Base-by-base conservation (phyloP, 345 rosid genomes). In the Toxicodendron radicans region DNA sequence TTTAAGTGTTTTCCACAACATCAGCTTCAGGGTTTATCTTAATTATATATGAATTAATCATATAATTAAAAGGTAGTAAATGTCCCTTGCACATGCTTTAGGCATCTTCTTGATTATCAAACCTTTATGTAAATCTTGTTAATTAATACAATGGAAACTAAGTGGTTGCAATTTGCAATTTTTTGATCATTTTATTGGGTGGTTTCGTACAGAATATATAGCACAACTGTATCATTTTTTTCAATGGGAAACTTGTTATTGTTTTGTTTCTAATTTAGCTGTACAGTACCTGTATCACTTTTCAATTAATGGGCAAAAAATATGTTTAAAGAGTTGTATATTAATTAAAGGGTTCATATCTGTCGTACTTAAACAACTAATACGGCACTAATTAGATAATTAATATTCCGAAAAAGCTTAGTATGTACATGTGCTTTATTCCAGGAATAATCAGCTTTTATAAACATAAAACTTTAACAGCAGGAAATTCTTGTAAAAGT, bases 101-200 rank as follows among this genome's bases (percentile, higher is more conserved):
- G 66, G 58, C 27, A 59, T 72, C 45, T 62, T 16, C 24, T 64
- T 66, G 27, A 46, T 68, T 23, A 72, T 66, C 45, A 74, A 74
- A 41, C 64, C 64, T 68, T 69, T 62, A 10, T 54, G 23, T n/a
- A 23, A 24, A 48, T 51, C 16, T 35, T 54, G 7, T 27, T 21
- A 43, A 52, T 49, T 11, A 11, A 35, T 18, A 18, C 45, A 52
- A 53, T 66, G 62, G 8, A 68, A 51, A 27, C 20, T 30, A 57
- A 67, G 70, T 35, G 60, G 30, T 48, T 13, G 20, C 33, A 21
- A n/a, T n/a, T n/a, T n/a, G n/a, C n/a, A n/a, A 46, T 58, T 16
- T 57, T 68, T 66, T 58, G 54, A 66, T 72, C 11, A 52, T 23
- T 64, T 59, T 68, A 56, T 49, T 65, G 27, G 52, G 70, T 68